phyloP scores from a whole-genome alignment of 2,329 filamentous ascomycete genomes.

The Penicillium sp. region DNA sequence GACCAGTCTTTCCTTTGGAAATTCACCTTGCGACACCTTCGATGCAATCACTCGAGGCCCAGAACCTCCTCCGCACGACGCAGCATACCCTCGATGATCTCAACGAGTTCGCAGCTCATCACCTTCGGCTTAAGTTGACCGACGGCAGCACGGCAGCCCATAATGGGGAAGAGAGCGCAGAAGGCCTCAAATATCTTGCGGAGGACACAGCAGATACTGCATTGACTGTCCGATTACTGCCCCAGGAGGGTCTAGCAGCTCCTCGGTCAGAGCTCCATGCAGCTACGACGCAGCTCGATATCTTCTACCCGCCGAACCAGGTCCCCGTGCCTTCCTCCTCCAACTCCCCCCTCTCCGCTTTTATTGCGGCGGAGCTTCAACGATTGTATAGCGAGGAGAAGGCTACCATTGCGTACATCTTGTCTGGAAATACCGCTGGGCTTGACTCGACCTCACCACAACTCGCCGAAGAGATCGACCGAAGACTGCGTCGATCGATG shows the following conservation, averaged over 20 bases:
- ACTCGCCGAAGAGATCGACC: constrained; percentile 57
- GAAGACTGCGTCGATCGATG: constrained; percentile 75
- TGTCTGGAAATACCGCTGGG: constrained; percentile 54
- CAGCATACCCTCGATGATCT: constrained; percentile 83
- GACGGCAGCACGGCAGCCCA: constrained; percentile 27
- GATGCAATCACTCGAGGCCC: constrained; percentile 64
- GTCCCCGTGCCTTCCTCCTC: constrained; percentile 65
- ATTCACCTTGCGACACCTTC: constrained; percentile 71
- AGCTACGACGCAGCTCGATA: constrained; percentile 68
- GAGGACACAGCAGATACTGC: constrained; percentile 50
- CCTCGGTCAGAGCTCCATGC: constrained; percentile 64
- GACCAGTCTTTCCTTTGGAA: constrained; percentile 80
- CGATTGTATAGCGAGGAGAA: constrained; percentile 84
- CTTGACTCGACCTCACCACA: constrained; percentile 43
- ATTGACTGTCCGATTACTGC: constrained; percentile 67
- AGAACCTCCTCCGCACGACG: constrained; percentile 72
- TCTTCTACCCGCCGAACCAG: constrained; percentile 71
- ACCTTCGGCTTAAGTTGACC: constrained; percentile 67
- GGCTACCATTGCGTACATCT: constrained; percentile 72
- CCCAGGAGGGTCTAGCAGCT: constrained; percentile 46
- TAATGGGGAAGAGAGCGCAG: constrained; percentile 10
- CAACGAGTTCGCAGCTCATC: constrained; percentile 81
- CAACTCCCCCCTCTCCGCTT: constrained; percentile 70
- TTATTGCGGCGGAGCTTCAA: constrained; percentile 74
- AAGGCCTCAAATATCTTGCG: constrained; percentile 2